Conservation (phyloP, 108 stramenopile species). For the Chaetoceros muelleri region DNA sequence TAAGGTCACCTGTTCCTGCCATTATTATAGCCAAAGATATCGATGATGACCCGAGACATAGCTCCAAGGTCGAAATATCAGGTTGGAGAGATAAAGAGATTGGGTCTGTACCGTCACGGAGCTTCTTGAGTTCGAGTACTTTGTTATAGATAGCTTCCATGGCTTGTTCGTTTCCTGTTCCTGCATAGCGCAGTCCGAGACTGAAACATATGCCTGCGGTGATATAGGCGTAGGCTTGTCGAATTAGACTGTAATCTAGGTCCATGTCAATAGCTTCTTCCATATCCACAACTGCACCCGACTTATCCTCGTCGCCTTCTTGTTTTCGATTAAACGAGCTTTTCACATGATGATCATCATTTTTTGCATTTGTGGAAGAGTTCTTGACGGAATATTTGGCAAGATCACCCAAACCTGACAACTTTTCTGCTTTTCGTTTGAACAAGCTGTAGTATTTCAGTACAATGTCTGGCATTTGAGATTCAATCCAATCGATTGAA, state of each 20-base stretch:
- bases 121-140: slow-evolving; percentile 52
- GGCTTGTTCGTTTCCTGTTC: slow-evolving; percentile 72
- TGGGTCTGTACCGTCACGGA: slow-evolving; percentile 66
- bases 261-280: neutral
- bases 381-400: slow-evolving; percentile 5
- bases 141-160: slow-evolving; percentile 46
- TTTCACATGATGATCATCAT: too few species aligned
- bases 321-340: too few species aligned
- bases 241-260: slow-evolving; percentile 20
- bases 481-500: slow-evolving; percentile 66
- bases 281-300: neutral
- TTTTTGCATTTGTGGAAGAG: slow-evolving; percentile 2
- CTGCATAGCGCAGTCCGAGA: slow-evolving; percentile 87
- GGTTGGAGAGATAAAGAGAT: slow-evolving; percentile 59
- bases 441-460: slow-evolving; percentile 42
- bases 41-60: slow-evolving; percentile 77
- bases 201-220: slow-evolving; percentile 91
- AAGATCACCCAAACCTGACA: neutral
- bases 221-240: slow-evolving; percentile 87
- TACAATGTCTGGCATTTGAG: slow-evolving; percentile 70
- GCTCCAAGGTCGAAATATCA: slow-evolving; percentile 70
- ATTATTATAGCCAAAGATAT: slow-evolving; percentile 88
- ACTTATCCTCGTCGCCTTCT: slow-evolving; percentile 1
- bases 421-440: slow-evolving; percentile 28
- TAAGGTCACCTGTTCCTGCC: slow-evolving; percentile 94